Base-by-base conservation (phyloP, 352 stramenopile genomes). In the Globisporangium alternatum region DNA sequence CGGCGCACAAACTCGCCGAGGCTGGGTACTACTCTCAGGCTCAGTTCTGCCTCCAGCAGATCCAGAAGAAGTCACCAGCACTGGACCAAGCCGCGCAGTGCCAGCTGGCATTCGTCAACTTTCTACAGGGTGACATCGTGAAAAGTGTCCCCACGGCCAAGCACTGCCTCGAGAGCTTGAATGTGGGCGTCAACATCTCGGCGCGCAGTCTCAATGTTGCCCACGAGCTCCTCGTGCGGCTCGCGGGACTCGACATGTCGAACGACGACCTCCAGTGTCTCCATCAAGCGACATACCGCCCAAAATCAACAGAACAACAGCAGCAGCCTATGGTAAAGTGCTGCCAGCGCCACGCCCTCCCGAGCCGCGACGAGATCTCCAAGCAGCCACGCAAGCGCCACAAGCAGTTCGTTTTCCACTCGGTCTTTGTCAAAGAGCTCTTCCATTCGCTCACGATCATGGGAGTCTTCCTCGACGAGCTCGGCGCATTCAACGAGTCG, bases 381-480 rank as follows among this genome's bases (percentile, higher is more conserved):
- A 44, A 65, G 17, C 17, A n/a, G 21, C 0, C 19, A 30, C 28
- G 3, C 21, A 21, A 53, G 33, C 21, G 13, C 21, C 31, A 37
- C 25, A 21, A 56, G 12, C 45, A 10, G 17, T 44, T 71, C 22
- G 44, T 58, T 7, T 88, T 79, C 51, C 70, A 60, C n/a, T 86
- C 70, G 44, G 22, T 48, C 8, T 84, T 86, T 47, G 69, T 75
- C 13, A 62, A 78, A 44, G 77, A 87, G 53, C 54, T 87, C 2
- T 86, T 77, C 49, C 56, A 87, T 17, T 65, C 77, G 7, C 48
- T 82, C 5, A 80, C 76, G 22, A 64, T 81, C 35, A 84, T 90
- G 75, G 77, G 78, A 22, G 81, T 88, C n/a, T 86, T 88, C 57
- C 33, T 88, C 31, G 81, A 90, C 44, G 81, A 90, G 41, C 43